These are phyloP conservation scores for Fusarium begoniae DNA, from an alignment of 2,329 filamentous ascomycete genomes.

Conservation along the genomic window DNA sequence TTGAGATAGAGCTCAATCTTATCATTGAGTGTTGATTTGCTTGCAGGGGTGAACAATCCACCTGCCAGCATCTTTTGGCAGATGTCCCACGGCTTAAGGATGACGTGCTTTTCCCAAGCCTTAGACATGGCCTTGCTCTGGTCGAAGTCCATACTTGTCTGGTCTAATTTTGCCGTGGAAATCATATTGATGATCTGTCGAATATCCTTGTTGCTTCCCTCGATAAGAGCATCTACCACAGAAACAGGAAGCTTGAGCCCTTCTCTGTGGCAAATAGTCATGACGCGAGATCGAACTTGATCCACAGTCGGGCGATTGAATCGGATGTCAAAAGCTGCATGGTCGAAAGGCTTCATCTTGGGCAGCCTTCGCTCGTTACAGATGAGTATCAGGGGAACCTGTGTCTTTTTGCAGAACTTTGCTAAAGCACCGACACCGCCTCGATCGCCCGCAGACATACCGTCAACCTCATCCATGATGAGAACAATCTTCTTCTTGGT, in stretches of 20 bases:
- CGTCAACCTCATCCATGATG: slow-evolving; percentile 99
- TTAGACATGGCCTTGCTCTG: slow-evolving; percentile 94
- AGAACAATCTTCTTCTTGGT: slow-evolving; percentile 93
- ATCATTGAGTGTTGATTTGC: slow-evolving; percentile 90
- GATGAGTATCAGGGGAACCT: slow-evolving; percentile 94
- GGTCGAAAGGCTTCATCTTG: slow-evolving; percentile 99
- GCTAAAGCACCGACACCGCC: slow-evolving; percentile 95
- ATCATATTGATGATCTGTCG: slow-evolving; percentile 99
- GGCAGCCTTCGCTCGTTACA: slow-evolving; percentile 93
- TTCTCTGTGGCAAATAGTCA: slow-evolving; percentile 94
- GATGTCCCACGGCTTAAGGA: slow-evolving; percentile 98
- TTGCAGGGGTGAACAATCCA: slow-evolving; percentile 83
- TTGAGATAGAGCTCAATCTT: slow-evolving; percentile 99
- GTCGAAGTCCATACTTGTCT: slow-evolving; percentile 81
- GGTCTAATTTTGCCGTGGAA: slow-evolving; percentile 89
- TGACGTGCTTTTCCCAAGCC: slow-evolving; percentile 96
- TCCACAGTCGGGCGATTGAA: slow-evolving; percentile 92
- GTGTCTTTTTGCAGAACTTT: slow-evolving; percentile 93
- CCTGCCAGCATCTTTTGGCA: slow-evolving; percentile 90
- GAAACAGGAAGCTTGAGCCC: slow-evolving; percentile 83
- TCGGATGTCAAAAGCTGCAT: slow-evolving; percentile 81
- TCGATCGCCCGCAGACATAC: slow-evolving; percentile 96
- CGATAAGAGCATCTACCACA: slow-evolving; percentile 92
- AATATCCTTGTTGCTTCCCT: slow-evolving; percentile 95
- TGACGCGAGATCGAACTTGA: slow-evolving; percentile 89